A percentile compares a stretch with the other conserved stretches of the same genome.
These are phyloP conservation scores for Penicillium rolfsii DNA, from an alignment of 2,329 filamentous ascomycete genomes.

Conservation along the genomic window DNA sequence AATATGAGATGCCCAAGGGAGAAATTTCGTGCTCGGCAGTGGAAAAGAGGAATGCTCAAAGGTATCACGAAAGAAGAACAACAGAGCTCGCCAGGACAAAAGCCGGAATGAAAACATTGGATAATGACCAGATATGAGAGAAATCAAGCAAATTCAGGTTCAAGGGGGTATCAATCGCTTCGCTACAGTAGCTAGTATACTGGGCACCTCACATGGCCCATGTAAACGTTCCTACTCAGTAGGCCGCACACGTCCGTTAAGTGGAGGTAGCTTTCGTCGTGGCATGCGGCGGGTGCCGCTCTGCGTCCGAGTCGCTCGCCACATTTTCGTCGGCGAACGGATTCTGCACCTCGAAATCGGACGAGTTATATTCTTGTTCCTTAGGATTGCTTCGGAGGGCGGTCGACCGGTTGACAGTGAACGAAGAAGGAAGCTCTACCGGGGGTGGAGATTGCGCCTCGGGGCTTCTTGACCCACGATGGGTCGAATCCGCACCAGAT, in stretches of 20 bases:
- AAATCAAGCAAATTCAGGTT: neutral
- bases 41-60: neutral
- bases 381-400: slow-evolving; percentile 13
- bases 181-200: neutral
- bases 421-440: slow-evolving; percentile 17
- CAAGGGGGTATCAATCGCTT: slow-evolving; percentile 13
- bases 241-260: slow-evolving; percentile 12
- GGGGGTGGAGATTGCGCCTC: slow-evolving; percentile 15
- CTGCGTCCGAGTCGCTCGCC: slow-evolving; percentile 18
- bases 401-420: slow-evolving; percentile 21
- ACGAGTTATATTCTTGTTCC: slow-evolving; percentile 43
- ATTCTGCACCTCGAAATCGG: slow-evolving; percentile 47
- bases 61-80: slow-evolving; percentile 6
- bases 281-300: slow-evolving; percentile 15
- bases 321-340: slow-evolving; percentile 45
- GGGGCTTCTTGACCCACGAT: slow-evolving; percentile 3
- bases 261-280: neutral
- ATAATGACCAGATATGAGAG: neutral
- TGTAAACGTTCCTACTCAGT: slow-evolving; percentile 23
- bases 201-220: neutral
- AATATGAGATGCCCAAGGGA: too few relatives aligned
- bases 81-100: neutral
- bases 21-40: neutral
- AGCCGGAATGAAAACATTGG: neutral
- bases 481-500: neutral